Evolutionary conservation across 2,329 filamentous ascomycete species (phyloP).

Genomic region (Chalara sp.): DNA sequence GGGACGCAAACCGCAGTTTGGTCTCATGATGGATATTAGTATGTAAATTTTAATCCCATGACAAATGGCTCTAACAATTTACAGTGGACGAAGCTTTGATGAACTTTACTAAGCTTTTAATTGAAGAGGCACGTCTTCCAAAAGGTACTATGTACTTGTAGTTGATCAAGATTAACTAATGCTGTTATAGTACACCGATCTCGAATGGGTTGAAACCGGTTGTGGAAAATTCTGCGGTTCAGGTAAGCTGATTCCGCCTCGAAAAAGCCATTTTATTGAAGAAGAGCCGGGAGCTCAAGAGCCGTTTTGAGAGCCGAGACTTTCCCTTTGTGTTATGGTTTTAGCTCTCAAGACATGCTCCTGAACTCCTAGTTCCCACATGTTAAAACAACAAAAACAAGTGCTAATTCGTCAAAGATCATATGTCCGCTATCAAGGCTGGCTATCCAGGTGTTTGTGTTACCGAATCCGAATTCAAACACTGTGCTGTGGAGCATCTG

Average conservation of each 20-base stretch:
- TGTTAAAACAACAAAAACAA: no score
- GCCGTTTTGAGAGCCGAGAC: no score
- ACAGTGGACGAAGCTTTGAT: constrained; percentile 71
- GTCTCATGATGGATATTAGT: constrained; percentile 8
- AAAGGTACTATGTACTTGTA: background rate
- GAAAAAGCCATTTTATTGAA: no score
- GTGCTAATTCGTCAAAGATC: constrained; percentile 35
- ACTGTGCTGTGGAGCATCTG: constrained; percentile 54
- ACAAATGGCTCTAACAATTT: background rate
- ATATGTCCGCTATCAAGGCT: constrained; percentile 62
- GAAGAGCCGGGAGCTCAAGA: no score
- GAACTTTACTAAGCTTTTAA: constrained; percentile 78
- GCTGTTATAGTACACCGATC: constrained; percentile 65
- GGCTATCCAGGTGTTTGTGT: constrained; percentile 67
- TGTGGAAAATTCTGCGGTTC: constrained; percentile 71
- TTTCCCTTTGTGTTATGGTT: no score
- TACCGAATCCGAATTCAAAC: constrained; percentile 61
- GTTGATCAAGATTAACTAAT: background rate
- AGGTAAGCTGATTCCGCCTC: no score
- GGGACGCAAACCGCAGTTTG: constrained; percentile 1
- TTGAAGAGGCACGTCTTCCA: constrained; percentile 40
- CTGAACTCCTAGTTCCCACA: no score
- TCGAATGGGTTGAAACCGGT: constrained; percentile 76
- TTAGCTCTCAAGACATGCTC: no score
- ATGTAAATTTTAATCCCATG: background rate